phyloP scores from a whole-genome alignment of 164 flowering plant genomes.

The Dillenia turbinata region DNA sequence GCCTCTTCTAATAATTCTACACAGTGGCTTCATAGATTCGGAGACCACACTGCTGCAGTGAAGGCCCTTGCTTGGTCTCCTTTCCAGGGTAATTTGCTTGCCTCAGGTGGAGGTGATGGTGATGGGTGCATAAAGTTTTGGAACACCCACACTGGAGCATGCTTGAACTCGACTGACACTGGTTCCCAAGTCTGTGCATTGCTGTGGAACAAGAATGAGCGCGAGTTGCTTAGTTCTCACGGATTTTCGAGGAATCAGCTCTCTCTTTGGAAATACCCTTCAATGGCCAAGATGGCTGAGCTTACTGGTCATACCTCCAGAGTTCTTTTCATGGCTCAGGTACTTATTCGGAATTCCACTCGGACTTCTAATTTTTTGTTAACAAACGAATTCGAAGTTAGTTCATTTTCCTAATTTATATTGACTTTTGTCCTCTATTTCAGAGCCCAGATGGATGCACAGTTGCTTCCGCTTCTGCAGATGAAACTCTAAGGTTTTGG shows the following conservation, averaged over 20 bases:
- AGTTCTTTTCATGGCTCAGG: slow-evolving; percentile 17
- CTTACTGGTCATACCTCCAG: slow-evolving; percentile 12
- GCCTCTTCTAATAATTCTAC: slow-evolving; percentile 13
- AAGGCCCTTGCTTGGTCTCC: slow-evolving; percentile 34
- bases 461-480: not conserved
- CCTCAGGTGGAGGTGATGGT: slow-evolving; percentile 26
- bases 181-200: slow-evolving; percentile 29
- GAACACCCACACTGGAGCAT: slow-evolving; percentile 29
- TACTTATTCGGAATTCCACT: not conserved
- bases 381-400: too few relatives aligned
- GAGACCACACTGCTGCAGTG: slow-evolving; percentile 25
- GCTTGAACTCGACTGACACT: slow-evolving; percentile 22
- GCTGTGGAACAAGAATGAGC: slow-evolving; percentile 21
- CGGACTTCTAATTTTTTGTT: too few relatives aligned
- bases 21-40: slow-evolving; percentile 22
- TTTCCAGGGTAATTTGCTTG: slow-evolving; percentile 26
- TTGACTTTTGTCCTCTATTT: not conserved
- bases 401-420: too few relatives aligned
- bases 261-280: slow-evolving; percentile 25
- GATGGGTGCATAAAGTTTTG: slow-evolving; percentile 32
- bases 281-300: slow-evolving; percentile 20
- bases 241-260: slow-evolving; percentile 18
- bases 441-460: slow-evolving; percentile 4
- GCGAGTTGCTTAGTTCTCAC: slow-evolving; percentile 24
- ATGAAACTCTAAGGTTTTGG: too few relatives aligned